phyloP scores from a whole-genome alignment of 2,329 filamentous ascomycete species.

The Talaromyces sp. region DNA sequence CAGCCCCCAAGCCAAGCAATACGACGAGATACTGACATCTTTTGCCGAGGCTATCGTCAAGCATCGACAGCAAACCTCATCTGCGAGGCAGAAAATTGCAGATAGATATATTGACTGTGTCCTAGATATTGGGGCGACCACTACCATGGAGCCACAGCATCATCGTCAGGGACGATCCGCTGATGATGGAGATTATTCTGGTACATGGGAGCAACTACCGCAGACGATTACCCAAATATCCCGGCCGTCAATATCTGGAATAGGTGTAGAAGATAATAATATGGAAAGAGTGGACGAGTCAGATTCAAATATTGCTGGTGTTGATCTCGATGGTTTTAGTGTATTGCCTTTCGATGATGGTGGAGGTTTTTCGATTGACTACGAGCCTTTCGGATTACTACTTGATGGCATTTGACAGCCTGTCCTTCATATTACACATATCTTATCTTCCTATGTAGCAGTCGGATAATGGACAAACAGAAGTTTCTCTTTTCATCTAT shows the following conservation, averaged over 20 bases:
- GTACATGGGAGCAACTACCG: not conserved
- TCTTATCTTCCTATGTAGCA: not conserved
- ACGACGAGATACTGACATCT: conserved; percentile 55
- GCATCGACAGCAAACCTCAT: conserved; percentile 35
- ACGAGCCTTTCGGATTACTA: conserved; percentile 19
- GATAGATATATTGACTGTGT: conserved; percentile 17
- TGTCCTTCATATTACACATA: not conserved
- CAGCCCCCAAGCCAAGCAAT: conserved; percentile 58
- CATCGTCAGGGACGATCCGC: not conserved
- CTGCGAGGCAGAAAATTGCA: conserved; percentile 15
- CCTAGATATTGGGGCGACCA: conserved; percentile 14
- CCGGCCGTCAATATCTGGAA: not conserved
- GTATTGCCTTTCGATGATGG: conserved; percentile 19
- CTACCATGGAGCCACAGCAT: not conserved
- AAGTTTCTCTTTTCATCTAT: not conserved
- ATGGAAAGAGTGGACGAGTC: conserved; percentile 1
- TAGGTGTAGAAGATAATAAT: not conserved
- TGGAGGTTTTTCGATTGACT: conserved; percentile 18
- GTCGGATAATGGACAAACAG: not conserved
- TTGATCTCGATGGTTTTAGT: conserved; percentile 20
- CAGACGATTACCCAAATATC: not conserved
- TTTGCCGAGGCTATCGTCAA: conserved; percentile 49
- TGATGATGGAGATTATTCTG: not conserved
- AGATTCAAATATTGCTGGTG: not conserved
- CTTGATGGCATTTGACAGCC: conserved; percentile 17